Percentiles rank a stretch among this genome's conserved stretches.
Conservation (phyloP, 768 basidiomycete species). For the Clitopilus passeckerianus region DNA sequence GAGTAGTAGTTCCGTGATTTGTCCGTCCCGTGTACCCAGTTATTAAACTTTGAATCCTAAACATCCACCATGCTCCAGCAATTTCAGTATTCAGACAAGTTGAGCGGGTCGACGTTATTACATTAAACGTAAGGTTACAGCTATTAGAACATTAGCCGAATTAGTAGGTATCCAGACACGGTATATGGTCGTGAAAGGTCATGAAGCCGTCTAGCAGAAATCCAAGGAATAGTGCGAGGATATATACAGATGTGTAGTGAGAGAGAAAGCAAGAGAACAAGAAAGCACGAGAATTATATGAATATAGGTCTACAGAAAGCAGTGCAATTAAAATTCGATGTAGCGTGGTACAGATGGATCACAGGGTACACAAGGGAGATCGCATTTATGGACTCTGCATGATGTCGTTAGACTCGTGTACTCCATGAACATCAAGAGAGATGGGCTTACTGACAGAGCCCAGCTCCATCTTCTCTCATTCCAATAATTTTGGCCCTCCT, state of each 20-base stretch:
- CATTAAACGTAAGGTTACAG: too few relatives aligned
- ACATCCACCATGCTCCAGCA: too few relatives aligned
- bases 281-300: not conserved
- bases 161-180: too few relatives aligned
- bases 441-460: not conserved
- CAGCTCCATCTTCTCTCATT: not conserved
- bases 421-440: not conserved
- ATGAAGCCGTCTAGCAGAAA: not conserved
- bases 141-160: too few relatives aligned
- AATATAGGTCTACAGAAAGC: not conserved
- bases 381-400: not conserved
- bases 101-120: too few relatives aligned
- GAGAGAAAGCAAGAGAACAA: not conserved
- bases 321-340: not conserved
- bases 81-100: too few relatives aligned
- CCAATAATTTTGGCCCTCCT: not conserved
- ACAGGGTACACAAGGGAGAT: not conserved
- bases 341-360: not conserved
- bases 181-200: too few relatives aligned
- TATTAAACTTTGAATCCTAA: too few relatives aligned
- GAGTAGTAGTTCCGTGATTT: too few relatives aligned
- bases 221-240: not conserved
- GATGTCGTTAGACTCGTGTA: not conserved
- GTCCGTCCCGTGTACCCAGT: too few relatives aligned
- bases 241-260: not conserved